These are phyloP conservation scores for Epichloe brachyelytri DNA, from an alignment of 2,329 filamentous ascomycete genomes.

Conservation along the genomic window DNA sequence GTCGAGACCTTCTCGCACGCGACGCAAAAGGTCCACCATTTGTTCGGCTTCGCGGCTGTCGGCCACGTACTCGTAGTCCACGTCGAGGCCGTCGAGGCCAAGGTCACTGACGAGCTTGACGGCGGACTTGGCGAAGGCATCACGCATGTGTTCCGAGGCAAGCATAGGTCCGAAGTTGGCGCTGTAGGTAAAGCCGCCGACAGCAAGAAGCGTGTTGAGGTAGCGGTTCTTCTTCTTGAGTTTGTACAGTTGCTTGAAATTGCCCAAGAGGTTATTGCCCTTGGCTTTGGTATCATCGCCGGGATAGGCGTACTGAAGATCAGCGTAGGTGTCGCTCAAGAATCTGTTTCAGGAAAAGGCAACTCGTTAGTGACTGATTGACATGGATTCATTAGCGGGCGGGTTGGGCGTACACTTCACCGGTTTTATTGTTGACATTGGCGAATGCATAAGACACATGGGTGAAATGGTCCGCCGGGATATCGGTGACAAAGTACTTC, in stretches of 20 bases:
- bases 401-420: not conserved
- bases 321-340: conserved; percentile 22
- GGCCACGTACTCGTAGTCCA: conserved; percentile 43
- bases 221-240: conserved; percentile 66
- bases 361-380: not conserved
- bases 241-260: conserved; percentile 62
- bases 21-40: conserved; percentile 29
- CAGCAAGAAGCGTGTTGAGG: conserved; percentile 58
- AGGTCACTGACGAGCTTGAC: conserved; percentile 57
- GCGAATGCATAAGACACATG: conserved; percentile 55
- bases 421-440: conserved; percentile 22
- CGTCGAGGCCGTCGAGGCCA: conserved; percentile 43
- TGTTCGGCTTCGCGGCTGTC: conserved; percentile 24
- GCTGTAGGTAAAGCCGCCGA: conserved; percentile 72
- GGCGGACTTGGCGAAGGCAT: conserved; percentile 53
- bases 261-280: conserved; percentile 60
- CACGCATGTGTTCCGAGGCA: conserved; percentile 48
- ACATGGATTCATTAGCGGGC: not conserved
- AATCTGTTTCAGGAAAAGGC: not conserved
- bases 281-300: conserved; percentile 40
- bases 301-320: conserved; percentile 55
- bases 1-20: conserved; percentile 30
- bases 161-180: conserved; percentile 45
- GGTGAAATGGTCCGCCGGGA: conserved; percentile 56
- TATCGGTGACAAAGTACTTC: conserved; percentile 55